A percentile compares a stretch with the other conserved stretches of the same genome.
Conservation (phyloP, 2,329 filamentous ascomycete species). For the Acrocalymma vagum region DNA sequence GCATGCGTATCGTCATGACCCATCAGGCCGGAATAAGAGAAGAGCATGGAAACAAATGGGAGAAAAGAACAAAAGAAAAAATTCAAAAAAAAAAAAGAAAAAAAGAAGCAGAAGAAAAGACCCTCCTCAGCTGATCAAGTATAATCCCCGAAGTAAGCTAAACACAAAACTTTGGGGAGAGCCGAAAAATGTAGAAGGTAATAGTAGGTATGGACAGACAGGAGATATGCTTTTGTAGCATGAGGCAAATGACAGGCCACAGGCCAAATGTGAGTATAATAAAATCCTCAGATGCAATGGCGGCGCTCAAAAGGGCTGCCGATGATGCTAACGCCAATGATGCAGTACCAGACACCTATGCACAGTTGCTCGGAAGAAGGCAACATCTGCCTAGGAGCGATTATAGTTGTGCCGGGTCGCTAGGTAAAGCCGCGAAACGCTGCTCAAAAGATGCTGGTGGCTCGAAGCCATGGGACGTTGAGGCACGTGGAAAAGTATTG, state of each 20-base stretch:
- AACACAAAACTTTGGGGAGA: slow-evolving; percentile 19
- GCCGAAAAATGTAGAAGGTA: slow-evolving; percentile 24
- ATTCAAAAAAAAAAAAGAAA: slow-evolving; percentile 19
- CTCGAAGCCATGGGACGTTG: slow-evolving; percentile 47
- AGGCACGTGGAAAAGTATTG: slow-evolving; percentile 58
- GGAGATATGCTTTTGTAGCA: slow-evolving; percentile 43
- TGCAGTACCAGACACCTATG: slow-evolving; percentile 33
- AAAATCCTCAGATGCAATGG: slow-evolving; percentile 24
- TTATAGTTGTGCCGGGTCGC: slow-evolving; percentile 30
- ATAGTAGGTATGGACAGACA: slow-evolving; percentile 36
- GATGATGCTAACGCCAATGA: slow-evolving; percentile 44
- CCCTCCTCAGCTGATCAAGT: slow-evolving; percentile 18
- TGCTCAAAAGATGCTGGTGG: slow-evolving; percentile 49
- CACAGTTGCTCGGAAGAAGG: slow-evolving; percentile 28
- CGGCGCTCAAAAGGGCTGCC: slow-evolving; percentile 29
- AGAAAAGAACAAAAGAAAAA: slow-evolving; percentile 23
- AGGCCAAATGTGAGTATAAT: slow-evolving; percentile 30
- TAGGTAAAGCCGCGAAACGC: slow-evolving; percentile 42
- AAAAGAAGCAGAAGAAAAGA: slow-evolving; percentile 13
- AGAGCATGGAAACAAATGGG: slow-evolving; percentile 15
- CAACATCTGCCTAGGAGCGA: slow-evolving; percentile 29
- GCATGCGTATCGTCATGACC: slow-evolving; percentile 36
- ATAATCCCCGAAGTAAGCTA: slow-evolving; percentile 23
- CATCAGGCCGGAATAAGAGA: slow-evolving; percentile 27
- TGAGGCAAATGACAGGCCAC: slow-evolving; percentile 25